Conservation (phyloP, 1,284 basidiomycete species). For the Irpex lacteus region DNA sequence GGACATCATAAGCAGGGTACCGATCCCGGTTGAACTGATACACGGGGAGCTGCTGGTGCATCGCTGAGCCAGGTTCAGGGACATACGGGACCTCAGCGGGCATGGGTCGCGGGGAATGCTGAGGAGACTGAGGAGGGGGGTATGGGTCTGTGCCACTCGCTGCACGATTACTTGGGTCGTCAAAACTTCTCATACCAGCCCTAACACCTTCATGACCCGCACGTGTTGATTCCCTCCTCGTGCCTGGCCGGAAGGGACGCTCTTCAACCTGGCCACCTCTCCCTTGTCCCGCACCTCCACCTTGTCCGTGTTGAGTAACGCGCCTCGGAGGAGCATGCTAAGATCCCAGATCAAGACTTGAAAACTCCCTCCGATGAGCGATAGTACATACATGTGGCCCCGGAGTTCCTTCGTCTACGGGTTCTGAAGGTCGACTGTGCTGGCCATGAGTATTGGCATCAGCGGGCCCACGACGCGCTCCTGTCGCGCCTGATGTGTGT, state of each 20-base stretch:
- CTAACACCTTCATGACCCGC: background rate
- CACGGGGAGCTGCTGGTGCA: background rate
- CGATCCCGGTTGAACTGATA: slow-evolving; percentile 1
- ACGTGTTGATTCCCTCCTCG: background rate
- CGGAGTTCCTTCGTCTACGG: background rate
- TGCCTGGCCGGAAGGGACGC: background rate
- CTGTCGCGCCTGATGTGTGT: background rate
- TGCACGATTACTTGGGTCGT: background rate
- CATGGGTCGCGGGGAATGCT: background rate
- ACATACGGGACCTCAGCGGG: background rate
- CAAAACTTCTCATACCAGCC: background rate
- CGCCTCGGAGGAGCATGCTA: background rate
- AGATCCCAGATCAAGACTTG: background rate
- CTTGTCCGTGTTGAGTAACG: background rate
- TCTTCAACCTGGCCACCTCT: background rate
- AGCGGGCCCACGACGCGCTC: background rate
- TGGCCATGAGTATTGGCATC: background rate
- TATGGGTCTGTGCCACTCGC: background rate
- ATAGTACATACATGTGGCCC: background rate
- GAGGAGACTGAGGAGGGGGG: background rate
- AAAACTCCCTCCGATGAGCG: background rate
- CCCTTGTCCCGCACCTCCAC: background rate
- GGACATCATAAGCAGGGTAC: slow-evolving; percentile 9
- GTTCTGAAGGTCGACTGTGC: background rate
- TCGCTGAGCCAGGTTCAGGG: background rate